Evolutionary conservation across 108 stramenopile species (phyloP).

Genomic region (Asterionellopsis glacialis): DNA sequence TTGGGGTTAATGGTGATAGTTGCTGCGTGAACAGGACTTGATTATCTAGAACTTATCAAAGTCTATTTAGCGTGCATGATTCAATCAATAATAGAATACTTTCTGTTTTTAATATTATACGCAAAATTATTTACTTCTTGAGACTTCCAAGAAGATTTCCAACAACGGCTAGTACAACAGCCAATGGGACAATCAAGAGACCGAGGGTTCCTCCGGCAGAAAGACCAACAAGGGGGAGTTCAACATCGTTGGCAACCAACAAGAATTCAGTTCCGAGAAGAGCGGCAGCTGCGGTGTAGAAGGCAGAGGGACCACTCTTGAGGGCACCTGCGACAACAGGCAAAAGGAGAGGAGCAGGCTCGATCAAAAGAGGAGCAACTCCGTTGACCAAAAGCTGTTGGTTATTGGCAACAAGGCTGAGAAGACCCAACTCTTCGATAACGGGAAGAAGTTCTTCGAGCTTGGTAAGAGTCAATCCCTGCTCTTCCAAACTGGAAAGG

Average conservation of each 20-base stretch:
- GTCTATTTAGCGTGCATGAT: neutral
- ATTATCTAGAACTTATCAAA: neutral
- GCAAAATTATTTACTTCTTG: conserved; percentile 47
- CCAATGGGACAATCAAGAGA: conserved; percentile 56
- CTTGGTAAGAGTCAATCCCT: conserved; percentile 73
- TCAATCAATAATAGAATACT: neutral
- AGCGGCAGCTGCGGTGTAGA: too few relatives aligned
- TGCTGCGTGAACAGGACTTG: neutral
- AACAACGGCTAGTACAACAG: conserved; percentile 51
- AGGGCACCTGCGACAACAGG: conserved; percentile 75
- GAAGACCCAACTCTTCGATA: conserved; percentile 58
- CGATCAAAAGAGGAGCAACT: conserved; percentile 68
- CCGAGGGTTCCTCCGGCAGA: too few relatives aligned
- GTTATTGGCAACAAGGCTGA: conserved; percentile 76
- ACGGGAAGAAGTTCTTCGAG: conserved; percentile 69
- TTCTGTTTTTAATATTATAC: neutral
- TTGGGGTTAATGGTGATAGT: neutral
- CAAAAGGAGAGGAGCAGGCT: conserved; percentile 75
- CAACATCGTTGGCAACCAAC: too few relatives aligned
- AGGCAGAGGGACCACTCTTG: conserved; percentile 67
- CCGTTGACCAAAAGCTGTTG: conserved; percentile 82
- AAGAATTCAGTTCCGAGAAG: too few relatives aligned
- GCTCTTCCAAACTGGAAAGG: conserved; percentile 74
- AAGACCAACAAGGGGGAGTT: too few relatives aligned
- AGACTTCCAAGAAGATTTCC: conserved; percentile 61